These are phyloP conservation scores for Alternaria longipes DNA, from an alignment of 2,329 filamentous ascomycete species.

Conservation along the genomic window DNA sequence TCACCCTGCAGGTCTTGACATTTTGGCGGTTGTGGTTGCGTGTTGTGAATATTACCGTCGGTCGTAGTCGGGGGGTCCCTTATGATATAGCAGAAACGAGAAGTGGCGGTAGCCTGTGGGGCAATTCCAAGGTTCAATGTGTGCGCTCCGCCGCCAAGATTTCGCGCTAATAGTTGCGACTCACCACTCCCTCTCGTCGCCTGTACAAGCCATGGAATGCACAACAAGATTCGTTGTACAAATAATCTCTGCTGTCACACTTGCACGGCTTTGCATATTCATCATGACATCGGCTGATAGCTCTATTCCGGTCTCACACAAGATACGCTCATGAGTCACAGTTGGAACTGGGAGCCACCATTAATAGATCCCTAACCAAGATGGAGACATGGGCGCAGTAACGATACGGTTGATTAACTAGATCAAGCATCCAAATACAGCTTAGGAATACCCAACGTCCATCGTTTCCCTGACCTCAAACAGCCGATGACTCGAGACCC, in stretches of 20 bases:
- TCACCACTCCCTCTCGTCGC: neutral
- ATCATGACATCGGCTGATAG: neutral
- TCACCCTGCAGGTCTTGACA: constrained; percentile 53
- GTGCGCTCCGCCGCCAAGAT: constrained; percentile 28
- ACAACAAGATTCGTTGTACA: neutral
- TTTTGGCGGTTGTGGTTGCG: constrained; percentile 33
- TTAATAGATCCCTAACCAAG: neutral
- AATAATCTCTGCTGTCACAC: neutral
- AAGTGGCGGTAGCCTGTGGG: constrained; percentile 26
- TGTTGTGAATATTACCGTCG: constrained; percentile 3
- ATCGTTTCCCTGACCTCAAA: neutral
- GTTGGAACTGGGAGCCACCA: neutral
- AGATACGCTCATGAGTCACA: neutral
- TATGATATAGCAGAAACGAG: constrained; percentile 15
- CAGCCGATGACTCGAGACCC: neutral
- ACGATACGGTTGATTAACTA: neutral
- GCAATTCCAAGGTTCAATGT: constrained; percentile 22
- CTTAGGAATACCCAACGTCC: neutral
- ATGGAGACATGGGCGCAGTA: neutral
- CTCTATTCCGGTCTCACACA: neutral
- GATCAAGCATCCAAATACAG: neutral
- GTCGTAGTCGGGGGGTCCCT: constrained; percentile 11
- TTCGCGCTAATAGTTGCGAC: constrained; percentile 27
- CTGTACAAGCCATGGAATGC: neutral
- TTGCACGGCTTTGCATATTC: neutral